A percentile compares a stretch with the other conserved stretches of the same genome.
phyloP scores from a whole-genome alignment of 805 yeast species.

The Cyberlindnera maclurae region DNA sequence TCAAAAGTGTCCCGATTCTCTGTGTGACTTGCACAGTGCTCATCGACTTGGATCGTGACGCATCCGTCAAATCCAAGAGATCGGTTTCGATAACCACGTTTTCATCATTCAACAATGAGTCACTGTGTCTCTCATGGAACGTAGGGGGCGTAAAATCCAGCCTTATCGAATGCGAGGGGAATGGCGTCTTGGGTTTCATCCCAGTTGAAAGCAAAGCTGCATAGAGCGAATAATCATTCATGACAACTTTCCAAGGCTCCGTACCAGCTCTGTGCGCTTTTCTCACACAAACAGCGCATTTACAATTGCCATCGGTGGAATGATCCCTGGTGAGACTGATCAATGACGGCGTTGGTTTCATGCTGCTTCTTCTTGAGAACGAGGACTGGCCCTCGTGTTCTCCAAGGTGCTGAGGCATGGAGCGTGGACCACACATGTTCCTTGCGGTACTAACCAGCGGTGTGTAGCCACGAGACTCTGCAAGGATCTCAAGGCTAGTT shows the following conservation, averaged over 20 bases:
- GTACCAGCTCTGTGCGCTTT: conserved; percentile 1
- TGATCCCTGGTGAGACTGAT: conserved; percentile 7
- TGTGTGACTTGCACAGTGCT: conserved; percentile 2
- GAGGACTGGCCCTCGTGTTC: conserved; percentile 3
- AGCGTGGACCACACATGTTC: too few species aligned
- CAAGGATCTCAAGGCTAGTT: conserved; percentile 9
- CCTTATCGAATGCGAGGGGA: conserved; percentile 11
- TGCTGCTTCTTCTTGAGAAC: conserved; percentile 6
- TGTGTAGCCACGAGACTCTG: conserved; percentile 1
- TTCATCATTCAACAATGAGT: conserved; percentile 10
- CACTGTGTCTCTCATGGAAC: conserved; percentile 1
- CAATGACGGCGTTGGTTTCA: conserved; percentile 6
- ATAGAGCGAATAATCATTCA: conserved; percentile 31
- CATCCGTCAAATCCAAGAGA: conserved; percentile 8
- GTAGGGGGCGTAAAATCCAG: conserved; percentile 22
- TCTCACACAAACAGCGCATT: conserved; percentile 5
- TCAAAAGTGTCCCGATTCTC: conserved; percentile 4
- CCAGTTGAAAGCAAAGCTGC: conserved; percentile 35
- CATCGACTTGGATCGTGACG: conserved; percentile 1
- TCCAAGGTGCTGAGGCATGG: too few species aligned
- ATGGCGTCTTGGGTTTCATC: conserved; percentile 7
- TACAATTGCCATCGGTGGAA: conserved; percentile 2
- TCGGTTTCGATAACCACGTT: conserved; percentile 13
- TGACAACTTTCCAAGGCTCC: conserved; percentile 26
- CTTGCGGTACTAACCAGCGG: too few species aligned